Conservation (phyloP, 306 rosid species). For the Inga leiocalycina region DNA sequence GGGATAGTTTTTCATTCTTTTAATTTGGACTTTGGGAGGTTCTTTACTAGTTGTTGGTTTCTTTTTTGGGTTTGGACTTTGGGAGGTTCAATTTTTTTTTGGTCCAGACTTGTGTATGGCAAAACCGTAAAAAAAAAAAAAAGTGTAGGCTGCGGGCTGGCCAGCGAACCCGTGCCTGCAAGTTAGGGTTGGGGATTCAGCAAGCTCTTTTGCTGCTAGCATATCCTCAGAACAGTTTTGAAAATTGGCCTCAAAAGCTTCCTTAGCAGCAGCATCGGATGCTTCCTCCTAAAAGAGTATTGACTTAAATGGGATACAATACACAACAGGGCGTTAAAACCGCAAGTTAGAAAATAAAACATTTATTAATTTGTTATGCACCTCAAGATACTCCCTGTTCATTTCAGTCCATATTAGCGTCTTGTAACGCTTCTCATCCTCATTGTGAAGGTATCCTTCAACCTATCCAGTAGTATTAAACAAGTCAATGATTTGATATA, state of each 20-base stretch:
- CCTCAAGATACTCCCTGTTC: slow-evolving; percentile 77
- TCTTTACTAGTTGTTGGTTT: too few species aligned
- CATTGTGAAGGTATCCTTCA: slow-evolving; percentile 64
- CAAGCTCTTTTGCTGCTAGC: slow-evolving; percentile 48
- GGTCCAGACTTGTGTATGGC: too few species aligned
- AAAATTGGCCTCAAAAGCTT: slow-evolving; percentile 48
- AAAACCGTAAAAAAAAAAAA: too few species aligned
- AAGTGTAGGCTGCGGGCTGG: too few species aligned
- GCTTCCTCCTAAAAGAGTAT: slow-evolving; percentile 38
- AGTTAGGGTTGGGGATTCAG: too few species aligned
- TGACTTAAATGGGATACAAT: neutral
- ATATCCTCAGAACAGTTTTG: slow-evolving; percentile 47
- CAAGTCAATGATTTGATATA: neutral
- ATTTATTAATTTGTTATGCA: slow-evolving; percentile 22
- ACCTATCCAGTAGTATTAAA: slow-evolving; percentile 45
- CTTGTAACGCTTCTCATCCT: slow-evolving; percentile 58
- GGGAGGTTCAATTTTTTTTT: too few species aligned
- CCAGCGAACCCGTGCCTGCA: too few species aligned
- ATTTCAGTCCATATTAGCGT: slow-evolving; percentile 67
- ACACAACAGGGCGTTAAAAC: neutral
- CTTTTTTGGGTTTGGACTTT: too few species aligned
- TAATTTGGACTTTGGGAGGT: too few species aligned
- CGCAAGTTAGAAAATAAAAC: neutral
- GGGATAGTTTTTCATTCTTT: too few species aligned
- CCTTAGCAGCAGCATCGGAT: slow-evolving; percentile 49